Evolutionary conservation across 2,329 filamentous ascomycete species (phyloP), one percentile per base, ranked within the genome.

Genomic region (Blastomyces emzantsi): DNA sequence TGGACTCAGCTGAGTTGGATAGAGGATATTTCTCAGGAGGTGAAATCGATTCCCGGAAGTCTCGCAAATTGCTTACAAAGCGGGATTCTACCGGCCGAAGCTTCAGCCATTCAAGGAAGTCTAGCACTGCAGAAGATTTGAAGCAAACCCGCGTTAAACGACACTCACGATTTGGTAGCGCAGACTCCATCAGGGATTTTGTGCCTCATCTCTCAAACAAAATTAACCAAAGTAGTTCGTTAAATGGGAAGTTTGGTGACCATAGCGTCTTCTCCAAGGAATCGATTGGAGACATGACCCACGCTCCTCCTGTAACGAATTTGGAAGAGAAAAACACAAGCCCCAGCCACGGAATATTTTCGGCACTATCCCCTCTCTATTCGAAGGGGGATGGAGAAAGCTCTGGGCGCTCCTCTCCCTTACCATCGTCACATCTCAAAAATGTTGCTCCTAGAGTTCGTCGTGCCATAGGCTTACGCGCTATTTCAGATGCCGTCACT

Each of bases 11-110:
- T 63, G 90, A 95, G 65, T 75, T 90, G 19, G 94, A 97, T 70
- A 85, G 91, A 45, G 93, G 92, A 30, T 97, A 97, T 75, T 96
- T 97, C 72, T 97, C 93, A 8, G 91, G 92, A 2, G 89, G 89
- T 19, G 93, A 97, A 71, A 81, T 87, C 13, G 92, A 97, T 67
- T 84, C 84, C 54, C 85, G 88, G 64, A 86, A 85, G 69, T 76
- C 73, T 60, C 85, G 90, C 56, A 95, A 91, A 72, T 81, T 94
- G 57, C 79, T 97, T 67, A 90, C 90, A 75, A 95, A 94, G 77
- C 87, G 90, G 45, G 73, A 74, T 52, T 77, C 76, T 66, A 76
- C 67, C 5, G 67, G 69, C 55, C 72, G 72, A 43, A 76, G 74
- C 57, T 65, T 78, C 47, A 80, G 76, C 66, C 85, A 90, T 74